These are phyloP conservation scores for Neurospora sp. DNA, from an alignment of 2,329 filamentous ascomycete genomes.

Conservation along the genomic window DNA sequence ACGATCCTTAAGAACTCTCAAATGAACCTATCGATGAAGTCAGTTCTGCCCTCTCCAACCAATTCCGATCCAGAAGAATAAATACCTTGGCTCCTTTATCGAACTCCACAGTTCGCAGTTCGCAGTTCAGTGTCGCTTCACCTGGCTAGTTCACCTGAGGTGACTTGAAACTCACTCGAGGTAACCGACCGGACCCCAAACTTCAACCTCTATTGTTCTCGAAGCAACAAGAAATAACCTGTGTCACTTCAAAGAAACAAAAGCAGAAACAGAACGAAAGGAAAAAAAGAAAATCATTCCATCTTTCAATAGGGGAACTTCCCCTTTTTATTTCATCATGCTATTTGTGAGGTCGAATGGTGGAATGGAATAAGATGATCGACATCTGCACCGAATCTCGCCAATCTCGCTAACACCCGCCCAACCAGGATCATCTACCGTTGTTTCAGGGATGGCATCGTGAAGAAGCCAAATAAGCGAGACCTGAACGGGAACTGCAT, in stretches of 20 bases:
- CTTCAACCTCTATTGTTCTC: background rate
- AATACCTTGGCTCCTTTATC: background rate
- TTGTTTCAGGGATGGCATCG: background rate
- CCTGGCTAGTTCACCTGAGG: background rate
- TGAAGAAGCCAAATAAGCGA: no score
- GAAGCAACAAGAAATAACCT: background rate
- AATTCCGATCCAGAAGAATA: background rate
- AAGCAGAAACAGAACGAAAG: background rate
- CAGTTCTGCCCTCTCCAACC: background rate
- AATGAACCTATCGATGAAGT: no score
- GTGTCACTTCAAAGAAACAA: background rate
- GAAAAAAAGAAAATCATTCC: background rate
- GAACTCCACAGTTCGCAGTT: background rate
- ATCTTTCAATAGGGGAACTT: background rate
- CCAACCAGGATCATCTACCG: background rate
- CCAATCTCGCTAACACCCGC: background rate
- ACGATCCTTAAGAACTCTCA: background rate
- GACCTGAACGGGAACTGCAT: background rate
- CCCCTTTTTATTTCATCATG: background rate
- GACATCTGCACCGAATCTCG: background rate
- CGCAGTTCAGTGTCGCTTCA: background rate
- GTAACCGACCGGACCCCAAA: background rate
- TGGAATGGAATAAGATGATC: background rate
- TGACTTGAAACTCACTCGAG: background rate
- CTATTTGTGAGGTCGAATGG: background rate